phyloP scores from a whole-genome alignment of 2,329 filamentous ascomycete species.

The Magnaporthiopsis incrustans region DNA sequence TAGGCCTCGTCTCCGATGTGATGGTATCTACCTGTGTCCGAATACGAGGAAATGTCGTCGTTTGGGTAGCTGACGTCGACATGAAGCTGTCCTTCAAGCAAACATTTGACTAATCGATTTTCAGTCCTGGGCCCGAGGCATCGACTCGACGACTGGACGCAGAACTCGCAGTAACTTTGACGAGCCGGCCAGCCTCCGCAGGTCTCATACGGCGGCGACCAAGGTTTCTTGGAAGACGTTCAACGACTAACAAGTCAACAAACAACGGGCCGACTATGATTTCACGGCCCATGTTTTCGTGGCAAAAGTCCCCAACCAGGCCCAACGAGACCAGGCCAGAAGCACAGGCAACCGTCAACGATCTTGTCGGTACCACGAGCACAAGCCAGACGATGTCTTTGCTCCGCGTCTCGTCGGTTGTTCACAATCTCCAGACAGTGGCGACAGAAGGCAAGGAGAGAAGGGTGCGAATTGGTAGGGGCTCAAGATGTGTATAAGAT shows the following conservation, averaged over 20 bases:
- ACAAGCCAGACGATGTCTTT: neutral
- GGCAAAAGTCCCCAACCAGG: too few species aligned
- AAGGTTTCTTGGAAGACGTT: neutral
- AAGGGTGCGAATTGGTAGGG: neutral
- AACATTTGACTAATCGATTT: neutral
- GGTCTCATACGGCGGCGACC: neutral
- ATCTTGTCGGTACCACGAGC: neutral
- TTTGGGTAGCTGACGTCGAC: neutral
- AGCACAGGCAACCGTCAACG: neutral
- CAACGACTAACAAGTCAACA: neutral
- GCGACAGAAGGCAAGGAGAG: neutral
- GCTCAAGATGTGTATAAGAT: neutral
- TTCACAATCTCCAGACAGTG: neutral
- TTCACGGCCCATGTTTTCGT: neutral
- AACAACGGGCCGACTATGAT: neutral
- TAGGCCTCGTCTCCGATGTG: neutral
- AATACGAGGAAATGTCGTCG: neutral
- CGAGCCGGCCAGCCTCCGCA: neutral
- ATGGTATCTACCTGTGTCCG: neutral
- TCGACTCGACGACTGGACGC: neutral
- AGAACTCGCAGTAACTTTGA: neutral
- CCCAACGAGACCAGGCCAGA: neutral
- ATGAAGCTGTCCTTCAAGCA: neutral
- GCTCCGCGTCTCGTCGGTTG: neutral
- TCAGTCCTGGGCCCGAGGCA: neutral